Base-by-base conservation (phyloP, 441 rosid genomes). In the Erysimum pusillum region DNA sequence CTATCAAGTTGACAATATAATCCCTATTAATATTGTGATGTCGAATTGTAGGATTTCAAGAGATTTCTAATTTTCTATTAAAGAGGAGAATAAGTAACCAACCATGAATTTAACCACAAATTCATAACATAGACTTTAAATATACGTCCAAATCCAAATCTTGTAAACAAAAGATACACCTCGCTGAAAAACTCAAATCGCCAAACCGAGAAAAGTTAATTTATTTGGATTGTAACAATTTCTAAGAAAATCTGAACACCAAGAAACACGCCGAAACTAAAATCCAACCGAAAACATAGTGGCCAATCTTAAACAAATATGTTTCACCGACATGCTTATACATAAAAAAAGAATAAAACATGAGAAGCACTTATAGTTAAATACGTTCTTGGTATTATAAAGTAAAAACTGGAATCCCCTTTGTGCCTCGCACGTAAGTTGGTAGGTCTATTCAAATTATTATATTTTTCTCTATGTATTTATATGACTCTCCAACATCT, bases 361-460 rank as follows among this genome's bases (percentile, higher is more conserved):
- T 77, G 81, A 66, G 81, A 65, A 49, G 76, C 81, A 77, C 76
- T 71, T 57, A 39, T 54, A 70, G 5, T 25, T 52, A 62, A 0
- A 17, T 46, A 14, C 53, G 38, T 48, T 38, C 38, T 61, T 76
- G 2, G 32, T 54, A 18, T 35, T 15, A 3, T 1, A 35, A 46
- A 14, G 14, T 7, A 1, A 14, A 22, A 12, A 0, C 1, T 25
- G 1, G 38, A 39, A 15, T 15, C 42, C 17, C 35, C 56, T 20
- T 72, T 41, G 69, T 77, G 81, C 81, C 54, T 65, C 69, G 77
- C 81, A 77, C 81, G 81, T 77, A 51, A 58, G 39, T 49, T 39
- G 39, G 8, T 34, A 20, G 12, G 45, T 67, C 38, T 48, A 57
- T 28, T 76, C 66, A 76, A 63, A 44, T 2, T 36, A 35, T 63